These are phyloP conservation scores for Coemansia guatemalensis DNA, from an alignment of 192 early-diverging fungal genomes.

Conservation along the genomic window DNA sequence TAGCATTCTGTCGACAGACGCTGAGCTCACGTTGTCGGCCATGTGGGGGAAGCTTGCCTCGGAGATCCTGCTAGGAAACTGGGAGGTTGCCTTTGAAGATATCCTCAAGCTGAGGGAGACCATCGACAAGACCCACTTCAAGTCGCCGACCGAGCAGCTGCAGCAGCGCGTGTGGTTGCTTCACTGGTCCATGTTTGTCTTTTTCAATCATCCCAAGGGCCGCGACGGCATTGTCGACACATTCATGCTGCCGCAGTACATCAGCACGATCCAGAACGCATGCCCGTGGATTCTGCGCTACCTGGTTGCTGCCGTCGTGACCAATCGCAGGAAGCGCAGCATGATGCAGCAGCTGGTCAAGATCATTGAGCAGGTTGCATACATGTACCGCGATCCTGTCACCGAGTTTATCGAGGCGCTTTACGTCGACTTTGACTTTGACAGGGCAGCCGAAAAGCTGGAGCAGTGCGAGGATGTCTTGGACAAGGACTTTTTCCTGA, in stretches of 20 bases:
- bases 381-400: slow-evolving; percentile 86
- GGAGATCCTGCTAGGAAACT: slow-evolving; percentile 92
- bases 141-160: slow-evolving; percentile 81
- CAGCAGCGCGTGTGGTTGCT: slow-evolving; percentile 92
- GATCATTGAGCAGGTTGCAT: slow-evolving; percentile 82
- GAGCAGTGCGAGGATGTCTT: slow-evolving; percentile 87
- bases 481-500: slow-evolving; percentile 89
- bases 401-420: slow-evolving; percentile 92
- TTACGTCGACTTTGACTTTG: slow-evolving; percentile 95
- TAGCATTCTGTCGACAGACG: slow-evolving; percentile 90
- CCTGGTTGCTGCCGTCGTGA: slow-evolving; percentile 86
- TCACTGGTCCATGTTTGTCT: slow-evolving; percentile 98
- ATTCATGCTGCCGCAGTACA: slow-evolving; percentile 87
- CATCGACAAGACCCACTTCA: slow-evolving; percentile 81
- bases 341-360: slow-evolving; percentile 87
- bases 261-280: slow-evolving; percentile 96
- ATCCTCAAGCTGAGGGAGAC: slow-evolving; percentile 81
- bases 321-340: slow-evolving; percentile 83
- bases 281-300: slow-evolving; percentile 98
- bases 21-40: slow-evolving; percentile 78
- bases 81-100: slow-evolving; percentile 91
- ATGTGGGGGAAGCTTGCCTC: slow-evolving; percentile 97
- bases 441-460: slow-evolving; percentile 82
- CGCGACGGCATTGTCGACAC: slow-evolving; percentile 93
- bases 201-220: slow-evolving; percentile 97